Evolutionary conservation across 2,329 filamentous ascomycete species (phyloP).

Genomic region (Stenocarpella maydis): DNA sequence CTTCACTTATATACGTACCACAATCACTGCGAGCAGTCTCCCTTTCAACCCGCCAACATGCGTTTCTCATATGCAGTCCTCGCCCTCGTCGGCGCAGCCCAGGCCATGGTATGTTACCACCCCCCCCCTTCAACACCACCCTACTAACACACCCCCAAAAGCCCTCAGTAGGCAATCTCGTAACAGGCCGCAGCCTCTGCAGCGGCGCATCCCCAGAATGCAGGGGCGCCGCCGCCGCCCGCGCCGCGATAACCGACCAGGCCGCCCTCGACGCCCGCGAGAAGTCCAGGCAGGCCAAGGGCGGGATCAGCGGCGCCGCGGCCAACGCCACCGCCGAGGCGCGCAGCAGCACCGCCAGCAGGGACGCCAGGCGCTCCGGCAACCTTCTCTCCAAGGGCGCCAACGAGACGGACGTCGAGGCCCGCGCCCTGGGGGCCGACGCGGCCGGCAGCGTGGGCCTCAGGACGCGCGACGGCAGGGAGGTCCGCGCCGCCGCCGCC

Average conservation of each 20-base stretch:
- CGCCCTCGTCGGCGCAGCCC: constrained; percentile 26
- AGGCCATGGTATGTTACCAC: constrained; percentile 24
- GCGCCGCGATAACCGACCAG: background rate
- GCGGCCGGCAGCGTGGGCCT: background rate
- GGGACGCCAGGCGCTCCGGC: background rate
- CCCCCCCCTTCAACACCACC: background rate
- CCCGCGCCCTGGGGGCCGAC: background rate
- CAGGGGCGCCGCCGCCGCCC: constrained; percentile 6
- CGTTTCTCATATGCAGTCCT: constrained; percentile 29
- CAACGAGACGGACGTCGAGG: background rate
- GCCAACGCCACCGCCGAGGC: background rate
- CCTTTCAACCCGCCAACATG: constrained; percentile 22
- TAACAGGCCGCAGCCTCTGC: constrained; percentile 1
- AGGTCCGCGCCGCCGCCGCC: background rate
- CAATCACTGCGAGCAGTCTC: constrained; percentile 8
- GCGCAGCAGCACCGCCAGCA: no score
- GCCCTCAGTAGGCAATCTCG: constrained; percentile 3
- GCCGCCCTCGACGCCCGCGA: constrained; percentile 3
- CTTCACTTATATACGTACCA: background rate
- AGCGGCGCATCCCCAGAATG: background rate
- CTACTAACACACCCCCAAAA: background rate
- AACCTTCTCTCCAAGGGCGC: background rate
- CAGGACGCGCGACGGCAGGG: constrained; percentile 5
- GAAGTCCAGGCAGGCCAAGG: background rate
- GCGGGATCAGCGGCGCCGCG: background rate